Percentiles rank a stretch among this genome's conserved stretches.
These are phyloP conservation scores for Cutaneotrichosporon sp. DNA, from an alignment of 1,284 basidiomycete genomes.

Conservation along the genomic window DNA sequence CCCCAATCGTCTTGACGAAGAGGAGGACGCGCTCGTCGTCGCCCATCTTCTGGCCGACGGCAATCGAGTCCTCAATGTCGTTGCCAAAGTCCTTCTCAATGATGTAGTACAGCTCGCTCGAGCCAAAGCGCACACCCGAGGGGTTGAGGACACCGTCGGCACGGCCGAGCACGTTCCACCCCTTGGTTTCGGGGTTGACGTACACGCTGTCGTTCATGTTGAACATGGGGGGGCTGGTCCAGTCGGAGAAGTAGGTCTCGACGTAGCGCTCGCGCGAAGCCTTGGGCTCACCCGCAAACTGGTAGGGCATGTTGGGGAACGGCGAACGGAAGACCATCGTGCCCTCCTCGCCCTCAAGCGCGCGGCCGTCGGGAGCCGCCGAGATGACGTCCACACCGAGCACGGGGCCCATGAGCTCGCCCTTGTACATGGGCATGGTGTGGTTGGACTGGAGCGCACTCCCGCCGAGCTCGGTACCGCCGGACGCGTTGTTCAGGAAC, in stretches of 20 bases:
- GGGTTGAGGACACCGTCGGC: constrained; percentile 38
- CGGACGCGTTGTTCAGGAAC: constrained; percentile 36
- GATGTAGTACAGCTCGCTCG: constrained; percentile 33
- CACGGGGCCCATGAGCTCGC: constrained; percentile 41
- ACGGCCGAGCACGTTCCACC: constrained; percentile 27
- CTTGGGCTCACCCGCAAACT: constrained; percentile 33
- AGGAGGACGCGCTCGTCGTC: constrained; percentile 47
- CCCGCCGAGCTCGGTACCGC: constrained; percentile 48
- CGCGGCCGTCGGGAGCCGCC: constrained; percentile 18
- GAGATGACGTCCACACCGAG: constrained; percentile 43
- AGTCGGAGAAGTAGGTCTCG: constrained; percentile 47
- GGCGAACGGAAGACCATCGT: constrained; percentile 42
- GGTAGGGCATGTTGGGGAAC: constrained; percentile 47
- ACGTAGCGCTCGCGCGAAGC: constrained; percentile 37
- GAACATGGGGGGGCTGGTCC: constrained; percentile 26
- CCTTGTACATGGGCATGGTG: constrained; percentile 39
- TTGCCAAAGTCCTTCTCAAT: constrained; percentile 30
- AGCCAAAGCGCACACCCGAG: constrained; percentile 33
- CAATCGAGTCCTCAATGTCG: constrained; percentile 42
- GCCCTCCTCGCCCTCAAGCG: constrained; percentile 32
- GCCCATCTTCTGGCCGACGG: constrained; percentile 35
- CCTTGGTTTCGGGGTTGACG: constrained; percentile 24
- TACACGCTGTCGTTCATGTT: constrained; percentile 30
- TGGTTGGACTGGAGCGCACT: constrained; percentile 35
- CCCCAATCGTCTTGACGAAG: constrained; percentile 39